Evolutionary conservation across 805 yeast species (phyloP).

Genomic region (Wickerhamiella kurtzmanii): DNA sequence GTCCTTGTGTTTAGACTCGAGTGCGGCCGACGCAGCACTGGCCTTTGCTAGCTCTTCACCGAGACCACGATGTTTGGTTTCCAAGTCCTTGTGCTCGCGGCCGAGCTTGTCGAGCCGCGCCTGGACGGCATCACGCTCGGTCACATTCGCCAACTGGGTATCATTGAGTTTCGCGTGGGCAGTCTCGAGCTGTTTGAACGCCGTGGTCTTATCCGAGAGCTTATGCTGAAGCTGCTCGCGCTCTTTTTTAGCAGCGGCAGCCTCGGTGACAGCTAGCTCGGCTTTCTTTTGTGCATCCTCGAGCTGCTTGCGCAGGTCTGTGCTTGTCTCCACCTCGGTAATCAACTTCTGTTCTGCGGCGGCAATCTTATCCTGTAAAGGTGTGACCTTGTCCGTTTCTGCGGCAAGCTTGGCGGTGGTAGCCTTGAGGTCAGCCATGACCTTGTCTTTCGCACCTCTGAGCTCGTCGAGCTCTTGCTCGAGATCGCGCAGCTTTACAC

Average conservation of each 20-base stretch:
- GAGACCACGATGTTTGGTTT: neutral
- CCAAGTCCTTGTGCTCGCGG: neutral
- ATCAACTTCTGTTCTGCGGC: neutral
- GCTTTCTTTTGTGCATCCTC: neutral
- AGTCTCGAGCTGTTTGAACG: constrained; percentile 9
- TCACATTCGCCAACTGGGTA: neutral
- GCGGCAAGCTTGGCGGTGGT: neutral
- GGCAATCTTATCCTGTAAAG: neutral
- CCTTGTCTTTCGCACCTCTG: neutral
- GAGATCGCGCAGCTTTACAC: constrained; percentile 13
- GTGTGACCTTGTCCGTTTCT: neutral
- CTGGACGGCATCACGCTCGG: neutral
- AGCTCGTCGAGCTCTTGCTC: constrained; percentile 4
- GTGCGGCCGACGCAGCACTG: neutral
- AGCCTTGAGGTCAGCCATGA: constrained; percentile 8
- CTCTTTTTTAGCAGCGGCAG: neutral
- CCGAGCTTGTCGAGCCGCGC: neutral
- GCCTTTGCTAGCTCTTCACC: constrained; percentile 2
- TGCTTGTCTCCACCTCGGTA: neutral
- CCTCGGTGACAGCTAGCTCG: constrained; percentile 8
- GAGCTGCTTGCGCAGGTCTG: neutral
- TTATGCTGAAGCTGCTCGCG: neutral
- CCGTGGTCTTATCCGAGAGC: constrained; percentile 10
- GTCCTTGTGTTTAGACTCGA: neutral
- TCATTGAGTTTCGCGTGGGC: constrained; percentile 5